Evolutionary conservation across 495 filamentous ascomycete species (phyloP).

Genomic region (Trichoderma reesei): DNA sequence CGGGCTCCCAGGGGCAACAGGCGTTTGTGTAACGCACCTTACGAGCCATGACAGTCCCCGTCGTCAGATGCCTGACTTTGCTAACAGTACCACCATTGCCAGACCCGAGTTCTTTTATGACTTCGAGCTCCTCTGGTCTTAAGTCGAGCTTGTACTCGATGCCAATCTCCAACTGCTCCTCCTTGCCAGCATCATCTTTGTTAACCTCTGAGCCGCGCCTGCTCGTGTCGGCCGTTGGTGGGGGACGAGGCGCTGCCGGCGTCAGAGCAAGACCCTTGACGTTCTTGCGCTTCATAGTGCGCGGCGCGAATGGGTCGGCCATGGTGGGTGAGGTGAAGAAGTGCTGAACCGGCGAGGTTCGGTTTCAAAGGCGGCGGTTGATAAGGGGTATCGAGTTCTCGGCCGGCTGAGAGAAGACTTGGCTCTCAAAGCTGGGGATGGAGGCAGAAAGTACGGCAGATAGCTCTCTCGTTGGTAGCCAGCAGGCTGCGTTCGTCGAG

Average conservation of each 20-base stretch:
- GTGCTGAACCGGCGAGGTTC: neutral
- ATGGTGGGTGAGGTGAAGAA: conserved; percentile 34
- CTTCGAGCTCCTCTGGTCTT: conserved; percentile 81
- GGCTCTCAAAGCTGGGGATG: neutral
- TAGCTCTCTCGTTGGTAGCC: neutral
- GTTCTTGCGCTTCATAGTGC: conserved; percentile 96
- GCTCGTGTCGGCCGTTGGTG: conserved; percentile 34
- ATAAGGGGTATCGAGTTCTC: neutral
- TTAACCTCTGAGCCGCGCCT: conserved; percentile 45
- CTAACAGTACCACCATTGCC: conserved; percentile 97
- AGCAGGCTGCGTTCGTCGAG: neutral
- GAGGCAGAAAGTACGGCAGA: neutral
- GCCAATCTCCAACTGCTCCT: conserved; percentile 81
- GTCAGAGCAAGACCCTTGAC: conserved; percentile 86
- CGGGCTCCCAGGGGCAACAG: neutral
- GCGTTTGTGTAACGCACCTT: conserved; percentile 52
- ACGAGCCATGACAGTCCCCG: conserved; percentile 91
- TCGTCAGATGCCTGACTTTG: conserved; percentile 91
- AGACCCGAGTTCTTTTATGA: conserved; percentile 87
- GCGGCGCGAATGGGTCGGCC: conserved; percentile 76
- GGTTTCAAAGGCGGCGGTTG: neutral
- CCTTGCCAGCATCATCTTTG: conserved; percentile 53
- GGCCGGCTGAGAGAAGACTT: neutral
- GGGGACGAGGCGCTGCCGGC: conserved; percentile 48
- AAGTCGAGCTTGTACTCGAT: conserved; percentile 92